A percentile compares a stretch with the other conserved stretches of the same genome.
These are phyloP conservation scores for Cordia subcordata DNA, from an alignment of 257 asterid genomes.

Conservation along the genomic window DNA sequence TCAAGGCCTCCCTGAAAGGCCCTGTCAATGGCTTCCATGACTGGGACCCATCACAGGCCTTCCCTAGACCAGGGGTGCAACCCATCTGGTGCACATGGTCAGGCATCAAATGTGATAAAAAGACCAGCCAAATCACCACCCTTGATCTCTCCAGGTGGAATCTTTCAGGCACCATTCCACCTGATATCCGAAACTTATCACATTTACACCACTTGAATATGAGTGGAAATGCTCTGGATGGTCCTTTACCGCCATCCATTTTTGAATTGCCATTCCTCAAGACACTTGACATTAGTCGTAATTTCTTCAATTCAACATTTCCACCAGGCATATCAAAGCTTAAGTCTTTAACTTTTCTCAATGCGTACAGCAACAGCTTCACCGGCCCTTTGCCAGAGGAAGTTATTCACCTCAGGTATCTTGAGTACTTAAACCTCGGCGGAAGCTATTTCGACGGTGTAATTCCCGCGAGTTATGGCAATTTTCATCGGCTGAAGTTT, in stretches of 20 bases:
- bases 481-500: constrained; percentile 34
- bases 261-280: constrained; percentile 52
- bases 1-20: constrained; percentile 60
- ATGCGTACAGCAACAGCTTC: constrained; percentile 78
- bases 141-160: constrained; percentile 67
- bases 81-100: constrained; percentile 82
- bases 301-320: constrained; percentile 59
- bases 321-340: constrained; percentile 58
- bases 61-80: constrained; percentile 29
- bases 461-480: constrained; percentile 62
- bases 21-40: constrained; percentile 54
- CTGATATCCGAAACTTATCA: constrained; percentile 35
- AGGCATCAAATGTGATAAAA: constrained; percentile 57
- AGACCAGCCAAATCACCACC: constrained; percentile 34
- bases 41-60: constrained; percentile 50
- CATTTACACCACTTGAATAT: constrained; percentile 57
- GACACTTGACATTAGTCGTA: constrained; percentile 66
- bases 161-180: constrained; percentile 63
- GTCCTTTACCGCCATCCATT: constrained; percentile 46
- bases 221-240: constrained; percentile 64
- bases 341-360: constrained; percentile 37
- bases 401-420: constrained; percentile 35
- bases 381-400: constrained; percentile 65
- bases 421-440: constrained; percentile 79
- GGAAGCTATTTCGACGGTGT: constrained; percentile 76